phyloP scores from a whole-genome alignment of 2,329 filamentous ascomycete genomes.

The Trichoderma pleuroti region DNA sequence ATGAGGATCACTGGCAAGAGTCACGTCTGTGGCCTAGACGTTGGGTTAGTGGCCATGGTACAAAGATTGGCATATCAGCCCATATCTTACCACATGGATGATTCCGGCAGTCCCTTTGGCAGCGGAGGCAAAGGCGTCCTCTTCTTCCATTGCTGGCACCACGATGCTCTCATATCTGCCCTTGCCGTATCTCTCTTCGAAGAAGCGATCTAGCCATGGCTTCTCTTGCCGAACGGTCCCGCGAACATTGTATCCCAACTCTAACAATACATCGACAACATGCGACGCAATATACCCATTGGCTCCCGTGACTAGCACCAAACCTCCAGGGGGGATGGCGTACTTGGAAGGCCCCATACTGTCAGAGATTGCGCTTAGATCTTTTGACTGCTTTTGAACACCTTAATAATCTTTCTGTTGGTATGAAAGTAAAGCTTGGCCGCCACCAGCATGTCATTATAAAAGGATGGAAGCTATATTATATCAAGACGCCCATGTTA shows the following conservation, averaged over 20 bases:
- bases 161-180: background rate
- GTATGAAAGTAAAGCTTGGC: background rate
- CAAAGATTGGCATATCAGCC: background rate
- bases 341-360: background rate
- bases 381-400: background rate
- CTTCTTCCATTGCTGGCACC: background rate
- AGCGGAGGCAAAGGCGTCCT: background rate
- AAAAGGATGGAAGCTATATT: background rate
- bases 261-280: conserved; percentile 36
- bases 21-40: background rate
- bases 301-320: conserved; percentile 39
- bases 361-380: background rate
- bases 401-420: background rate
- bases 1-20: background rate
- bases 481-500: background rate
- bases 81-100: background rate
- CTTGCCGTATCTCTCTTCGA: background rate
- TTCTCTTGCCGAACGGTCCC: conserved; percentile 30
- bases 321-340: conserved; percentile 22
- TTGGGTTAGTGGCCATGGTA: background rate
- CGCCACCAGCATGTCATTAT: background rate
- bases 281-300: conserved; percentile 41
- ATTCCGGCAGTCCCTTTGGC: background rate
- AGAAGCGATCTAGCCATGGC: background rate
- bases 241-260: conserved; percentile 39